Evolutionary conservation across 768 basidiomycete genomes (phyloP), one percentile per base, ranked within the genome.

Genomic region (Russula emetica): DNA sequence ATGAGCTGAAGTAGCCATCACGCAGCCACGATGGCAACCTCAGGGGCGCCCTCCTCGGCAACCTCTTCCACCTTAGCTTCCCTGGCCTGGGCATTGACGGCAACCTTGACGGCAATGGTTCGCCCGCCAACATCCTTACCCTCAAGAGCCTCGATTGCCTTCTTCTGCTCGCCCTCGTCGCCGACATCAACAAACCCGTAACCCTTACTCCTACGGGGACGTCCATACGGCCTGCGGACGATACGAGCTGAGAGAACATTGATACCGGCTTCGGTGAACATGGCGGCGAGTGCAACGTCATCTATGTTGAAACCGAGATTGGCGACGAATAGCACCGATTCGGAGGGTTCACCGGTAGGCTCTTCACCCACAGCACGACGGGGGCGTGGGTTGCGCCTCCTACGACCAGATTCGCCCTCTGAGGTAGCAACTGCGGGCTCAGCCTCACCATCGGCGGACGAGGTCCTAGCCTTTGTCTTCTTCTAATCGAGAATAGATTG

Each of bases 171-270:
- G 70, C 85, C 90, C 76, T 94, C 88, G 69, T 79, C 79, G 66
- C 90, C 92, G 67, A 97, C 92, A 70, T 98, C 95, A 72, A 99
- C 96, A 72, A 99, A 99, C 58, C 94, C 96, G 75, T 95, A 98
- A 61, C 96, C 96, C 78, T 96, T 96, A 82, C 90, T 92, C 76
- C 85, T 90, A 74, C 88, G 84, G 72, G 88, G 88, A 49, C 84
- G 83, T 4, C 92, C 92, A 82, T 84, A 92, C 71, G 87, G 85
- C 72, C 87, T 83, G 73, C 87, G 86, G 70, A 98, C 92, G 67
- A 99, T 90, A 69, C 91, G 91, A 66, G 95, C 94, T 69, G 88
- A 89, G 72, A 82, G 79, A 69, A 96, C 90, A 47, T 76, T 78
- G 78, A 97, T 86, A 67, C 85, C 91, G 26, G 87, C 91, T 67